Conservation (phyloP, 2,329 filamentous ascomycete genomes). For the Alternaria infectoria region DNA sequence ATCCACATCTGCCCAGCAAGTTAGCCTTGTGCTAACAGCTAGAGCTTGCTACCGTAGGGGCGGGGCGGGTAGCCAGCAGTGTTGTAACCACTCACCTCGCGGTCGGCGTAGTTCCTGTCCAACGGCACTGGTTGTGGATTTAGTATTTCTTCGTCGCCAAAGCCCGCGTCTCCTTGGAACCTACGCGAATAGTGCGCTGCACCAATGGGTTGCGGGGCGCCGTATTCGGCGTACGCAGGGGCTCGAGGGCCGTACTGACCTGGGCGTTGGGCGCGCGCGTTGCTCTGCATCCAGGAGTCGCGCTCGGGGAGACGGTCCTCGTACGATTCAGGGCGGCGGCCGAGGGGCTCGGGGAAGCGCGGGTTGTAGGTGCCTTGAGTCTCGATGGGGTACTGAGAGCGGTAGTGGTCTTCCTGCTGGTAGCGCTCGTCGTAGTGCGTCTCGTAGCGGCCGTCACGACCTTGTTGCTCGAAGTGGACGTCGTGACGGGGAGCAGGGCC, state of each 20-base stretch:
- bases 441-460: constrained; percentile 19
- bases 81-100: constrained; percentile 39
- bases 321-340: constrained; percentile 42
- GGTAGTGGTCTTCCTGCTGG: constrained; percentile 27
- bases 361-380: constrained; percentile 11
- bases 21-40: constrained; percentile 13
- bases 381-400: constrained; percentile 25
- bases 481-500: constrained; percentile 27
- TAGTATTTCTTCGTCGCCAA: constrained; percentile 45
- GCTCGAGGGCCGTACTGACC: constrained; percentile 27
- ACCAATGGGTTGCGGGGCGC: constrained; percentile 38
- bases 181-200: constrained; percentile 42
- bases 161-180: constrained; percentile 44
- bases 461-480: constrained; percentile 26
- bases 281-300: constrained; percentile 43
- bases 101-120: constrained; percentile 33
- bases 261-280: constrained; percentile 15
- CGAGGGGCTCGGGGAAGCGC: constrained; percentile 30
- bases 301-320: constrained; percentile 47
- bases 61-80: constrained; percentile 11
- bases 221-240: constrained; percentile 39
- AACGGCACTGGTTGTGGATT: constrained; percentile 48
- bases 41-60: constrained; percentile 13
- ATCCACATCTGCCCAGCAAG: constrained; percentile 39
- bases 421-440: constrained; percentile 29